Evolutionary conservation across 2,329 filamentous ascomycete genomes (phyloP), one percentile per base, ranked within the genome.

Genomic region (Cadophora luteo-olivacea): DNA sequence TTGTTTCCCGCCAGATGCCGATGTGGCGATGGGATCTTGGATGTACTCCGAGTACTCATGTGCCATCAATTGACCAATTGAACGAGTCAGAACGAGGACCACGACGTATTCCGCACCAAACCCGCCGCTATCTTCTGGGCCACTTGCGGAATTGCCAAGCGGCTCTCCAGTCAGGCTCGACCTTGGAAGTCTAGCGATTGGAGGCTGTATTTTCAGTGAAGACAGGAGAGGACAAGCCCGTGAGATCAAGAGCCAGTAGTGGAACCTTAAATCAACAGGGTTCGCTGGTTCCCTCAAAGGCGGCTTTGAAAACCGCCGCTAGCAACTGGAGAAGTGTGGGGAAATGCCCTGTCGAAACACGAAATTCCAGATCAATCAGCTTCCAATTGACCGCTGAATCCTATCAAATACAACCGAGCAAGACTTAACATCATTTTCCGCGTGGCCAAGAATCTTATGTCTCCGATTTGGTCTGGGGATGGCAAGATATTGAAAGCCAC

Each of bases 1-100:
- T 16, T 19, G 52, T 55, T 55, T 55, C 29, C 52, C 52, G 52
- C 52, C 52, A 55, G 52, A 22, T 32, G 25, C 24, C 24, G 52
- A 33, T 22, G 52, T 36, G 25, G 32, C 25, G 3, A 33, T 19
- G 16, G 14, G 38, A 6, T 16, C 38, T 12, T 11, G 38, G 38
- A 45, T 11, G n/a, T n/a, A n/a, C n/a, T n/a, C n/a, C n/a, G n/a
- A n/a, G n/a, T n/a, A 0, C 16, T 55, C 52, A 33, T 55, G 52
- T 36, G 52, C 52, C 14, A 32, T 19, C 14, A 33, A 55, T 33
- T 55, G 52, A 33, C 52, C 52, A 55, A 55, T 55, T 19, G 16
- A 29, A 55, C 4, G 33, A 11, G n/a, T n/a, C n/a, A 36, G 33
- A 36, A 4, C 33, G 33, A 36, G 33, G 33, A n/a, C 38, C 6